Evolutionary conservation across 2,329 filamentous ascomycete genomes (phyloP).

Genomic region (Septoria linicola): DNA sequence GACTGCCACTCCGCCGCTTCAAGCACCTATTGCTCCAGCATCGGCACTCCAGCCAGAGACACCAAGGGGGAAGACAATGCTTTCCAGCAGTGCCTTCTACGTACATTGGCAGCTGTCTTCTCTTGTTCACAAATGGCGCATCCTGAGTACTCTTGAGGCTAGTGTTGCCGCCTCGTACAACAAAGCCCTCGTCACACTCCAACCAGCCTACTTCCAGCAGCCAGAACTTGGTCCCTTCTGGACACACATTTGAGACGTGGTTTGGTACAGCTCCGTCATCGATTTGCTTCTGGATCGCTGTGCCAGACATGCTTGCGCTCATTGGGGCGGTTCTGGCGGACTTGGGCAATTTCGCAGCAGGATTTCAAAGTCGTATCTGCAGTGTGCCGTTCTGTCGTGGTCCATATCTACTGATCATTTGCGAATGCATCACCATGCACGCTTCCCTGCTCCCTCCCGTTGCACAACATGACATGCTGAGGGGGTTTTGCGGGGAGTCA

Average conservation of each 20-base stretch:
- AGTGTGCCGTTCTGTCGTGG: constrained; percentile 4
- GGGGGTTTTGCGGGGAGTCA: constrained; percentile 16
- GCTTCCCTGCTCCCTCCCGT: constrained; percentile 9
- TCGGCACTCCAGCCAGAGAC: no score
- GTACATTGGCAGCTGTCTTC: constrained; percentile 44
- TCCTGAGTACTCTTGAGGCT: constrained; percentile 39
- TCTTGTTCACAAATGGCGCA: constrained; percentile 43
- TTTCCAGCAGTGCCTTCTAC: no score
- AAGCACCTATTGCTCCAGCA: no score
- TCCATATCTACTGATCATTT: constrained; percentile 10
- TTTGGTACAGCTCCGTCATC: constrained; percentile 36
- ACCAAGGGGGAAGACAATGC: no score
- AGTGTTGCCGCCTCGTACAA: constrained; percentile 44
- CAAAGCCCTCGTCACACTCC: constrained; percentile 50
- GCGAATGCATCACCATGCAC: constrained; percentile 10
- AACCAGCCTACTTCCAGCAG: constrained; percentile 39
- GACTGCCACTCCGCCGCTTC: no score
- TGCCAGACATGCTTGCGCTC: constrained; percentile 14
- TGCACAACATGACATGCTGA: constrained; percentile 6
- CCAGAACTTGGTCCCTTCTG: constrained; percentile 50
- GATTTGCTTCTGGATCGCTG: constrained; percentile 35
- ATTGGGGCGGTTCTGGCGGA: constrained; percentile 3
- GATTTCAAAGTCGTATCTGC: constrained; percentile 4
- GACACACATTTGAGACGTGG: constrained; percentile 41
- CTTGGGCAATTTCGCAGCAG: constrained; percentile 6